Conservation (phyloP, 2,329 filamentous ascomycete genomes). For the Fusarium nodosum region DNA sequence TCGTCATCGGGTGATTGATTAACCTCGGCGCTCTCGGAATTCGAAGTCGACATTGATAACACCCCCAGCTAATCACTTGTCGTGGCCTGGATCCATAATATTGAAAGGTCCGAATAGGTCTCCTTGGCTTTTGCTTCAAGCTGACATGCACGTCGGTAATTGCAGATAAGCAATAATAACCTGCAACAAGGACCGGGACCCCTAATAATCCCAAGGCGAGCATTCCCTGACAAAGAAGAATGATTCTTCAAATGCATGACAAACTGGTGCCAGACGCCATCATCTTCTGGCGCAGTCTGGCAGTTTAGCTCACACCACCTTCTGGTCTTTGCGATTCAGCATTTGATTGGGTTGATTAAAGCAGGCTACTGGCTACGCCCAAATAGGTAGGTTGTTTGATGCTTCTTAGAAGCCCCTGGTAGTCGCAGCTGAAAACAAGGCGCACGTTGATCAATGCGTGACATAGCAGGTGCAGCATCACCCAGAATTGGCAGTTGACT, state of each 20-base stretch:
- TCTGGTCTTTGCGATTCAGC: background rate
- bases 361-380: slow-evolving; percentile 1
- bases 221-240: background rate
- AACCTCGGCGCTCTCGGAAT: slow-evolving; percentile 1
- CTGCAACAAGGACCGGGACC: slow-evolving; percentile 5
- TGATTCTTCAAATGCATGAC: slow-evolving; percentile 9
- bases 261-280: background rate
- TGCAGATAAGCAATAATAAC: slow-evolving; percentile 17
- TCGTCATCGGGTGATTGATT: slow-evolving; percentile 4
- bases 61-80: background rate
- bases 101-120: slow-evolving; percentile 32
- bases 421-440: slow-evolving; percentile 32
- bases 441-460: slow-evolving; percentile 31
- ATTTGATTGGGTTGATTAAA: slow-evolving; percentile 6
- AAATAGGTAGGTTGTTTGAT: slow-evolving; percentile 33
- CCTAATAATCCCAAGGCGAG: slow-evolving; percentile 4
- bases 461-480: slow-evolving; percentile 16
- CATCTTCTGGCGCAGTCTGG: background rate
- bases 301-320: slow-evolving; percentile 14
- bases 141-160: slow-evolving; percentile 15
- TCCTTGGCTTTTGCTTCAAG: slow-evolving; percentile 1
- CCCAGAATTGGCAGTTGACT: slow-evolving; percentile 26
- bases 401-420: slow-evolving; percentile 22
- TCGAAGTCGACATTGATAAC: background rate
- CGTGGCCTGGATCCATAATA: slow-evolving; percentile 4